Conservation (phyloP, 345 rosid species). For the Angophora floribunda region DNA sequence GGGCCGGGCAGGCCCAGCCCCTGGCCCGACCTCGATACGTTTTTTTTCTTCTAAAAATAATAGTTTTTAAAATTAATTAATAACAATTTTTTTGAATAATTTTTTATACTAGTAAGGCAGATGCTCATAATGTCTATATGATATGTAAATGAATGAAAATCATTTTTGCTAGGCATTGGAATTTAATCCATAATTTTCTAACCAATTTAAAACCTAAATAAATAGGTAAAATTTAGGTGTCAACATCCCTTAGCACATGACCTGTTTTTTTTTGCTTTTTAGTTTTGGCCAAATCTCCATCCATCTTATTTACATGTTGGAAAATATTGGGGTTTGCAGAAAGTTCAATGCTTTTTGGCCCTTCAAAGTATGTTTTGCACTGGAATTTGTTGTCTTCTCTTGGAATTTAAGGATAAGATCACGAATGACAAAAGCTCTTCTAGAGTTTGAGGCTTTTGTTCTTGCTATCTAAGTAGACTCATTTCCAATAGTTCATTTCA, state of each 20-base stretch:
- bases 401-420: neutral
- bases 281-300: neutral
- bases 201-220: too few species aligned
- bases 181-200: too few species aligned
- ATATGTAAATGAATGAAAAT: too few species aligned
- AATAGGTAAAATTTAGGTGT: too few species aligned
- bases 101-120: too few species aligned
- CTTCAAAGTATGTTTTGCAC: neutral
- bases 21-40: too few species aligned
- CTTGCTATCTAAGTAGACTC: neutral
- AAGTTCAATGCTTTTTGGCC: neutral
- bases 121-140: too few species aligned
- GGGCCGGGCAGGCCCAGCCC: too few species aligned
- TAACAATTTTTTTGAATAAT: too few species aligned
- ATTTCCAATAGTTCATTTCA: neutral
- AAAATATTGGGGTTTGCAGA: neutral
- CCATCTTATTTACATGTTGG: neutral
- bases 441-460: neutral
- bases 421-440: neutral
- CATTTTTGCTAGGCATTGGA: too few species aligned
- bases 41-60: too few species aligned
- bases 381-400: neutral
- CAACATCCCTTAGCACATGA: neutral
- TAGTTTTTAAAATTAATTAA: too few species aligned
- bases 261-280: neutral